Base-by-base conservation (phyloP, 805 yeast species). In the Blastobotrys americana region DNA sequence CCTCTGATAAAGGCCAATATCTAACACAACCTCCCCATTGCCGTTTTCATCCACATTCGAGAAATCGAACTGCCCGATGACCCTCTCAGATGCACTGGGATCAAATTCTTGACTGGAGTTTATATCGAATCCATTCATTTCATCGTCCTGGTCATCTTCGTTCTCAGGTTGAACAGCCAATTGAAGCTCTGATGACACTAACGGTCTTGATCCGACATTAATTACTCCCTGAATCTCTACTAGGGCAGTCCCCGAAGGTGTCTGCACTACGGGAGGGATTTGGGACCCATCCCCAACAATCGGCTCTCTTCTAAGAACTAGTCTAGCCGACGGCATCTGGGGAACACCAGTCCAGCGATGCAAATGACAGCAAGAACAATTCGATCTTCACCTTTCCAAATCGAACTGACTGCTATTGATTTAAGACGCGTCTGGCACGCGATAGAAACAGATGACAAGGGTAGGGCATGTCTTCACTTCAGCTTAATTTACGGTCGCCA, bases 151-250 rank as follows among this genome's bases (percentile, higher is more conserved):
- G 4, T 33, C 37, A 3, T 31, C 41, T 22, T 34, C 35, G 5
- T 15, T 41, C 3, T 34, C 27, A 2, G 15, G 5, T 13, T 34
- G 25, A 3, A 21, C 36, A 4, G 27, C 33, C 17, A 50, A 39
- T 31, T 44, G 50, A 9, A 52, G 40, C 2, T 47, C 53, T 6
- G 55, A 44, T 4, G 36, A 22, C 8, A 48, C 48, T 19, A 54
- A 42, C 9, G 55, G 47, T 9, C 37, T 44, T 15, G 50, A 35
- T 15, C 56, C 56, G 4, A 49, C 52, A 27, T 54, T 45, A n/a
- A 54, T 44, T 2, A 45, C 23, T 5, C 58, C 58, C 33, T 54
- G 58, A 31, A 54, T 49, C 35, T 54, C 58, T 5, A 54, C 34
- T 18, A 54, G 39, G 3, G 52, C 55, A 2, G 46, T 31, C 3